Evolutionary conservation across 208 protist genomes (phyloP).

Genomic region (Tetramitus jugosus): DNA sequence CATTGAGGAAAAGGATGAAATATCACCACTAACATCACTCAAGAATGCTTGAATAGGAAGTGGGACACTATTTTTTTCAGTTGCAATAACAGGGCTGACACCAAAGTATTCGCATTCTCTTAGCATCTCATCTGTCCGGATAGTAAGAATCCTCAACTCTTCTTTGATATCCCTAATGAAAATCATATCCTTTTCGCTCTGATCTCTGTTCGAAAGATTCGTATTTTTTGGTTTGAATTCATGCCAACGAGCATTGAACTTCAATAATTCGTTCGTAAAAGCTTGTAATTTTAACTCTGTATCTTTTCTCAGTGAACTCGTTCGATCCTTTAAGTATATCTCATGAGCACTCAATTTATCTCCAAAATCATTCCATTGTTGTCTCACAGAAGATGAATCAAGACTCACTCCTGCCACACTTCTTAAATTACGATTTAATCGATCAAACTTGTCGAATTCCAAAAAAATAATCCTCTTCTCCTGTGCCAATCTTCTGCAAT

Average conservation of each 20-base stretch:
- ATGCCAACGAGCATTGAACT: conserved; percentile 80
- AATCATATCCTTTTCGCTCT: conserved; percentile 46
- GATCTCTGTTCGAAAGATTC: conserved; percentile 49
- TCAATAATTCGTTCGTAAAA: conserved; percentile 67
- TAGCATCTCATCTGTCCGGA: conserved; percentile 54
- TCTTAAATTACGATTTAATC: conserved; percentile 77
- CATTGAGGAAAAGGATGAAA: conserved; percentile 65
- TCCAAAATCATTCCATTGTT: conserved; percentile 74
- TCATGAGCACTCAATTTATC: conserved; percentile 76
- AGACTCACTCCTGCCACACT: conserved; percentile 65
- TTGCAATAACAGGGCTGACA: conserved; percentile 67
- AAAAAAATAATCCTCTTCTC: conserved; percentile 65
- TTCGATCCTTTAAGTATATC: conserved; percentile 75
- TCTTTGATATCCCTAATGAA: conserved; percentile 64
- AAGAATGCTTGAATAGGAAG: too few species aligned
- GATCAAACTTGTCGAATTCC: conserved; percentile 77
- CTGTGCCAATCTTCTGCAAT: conserved; percentile 62
- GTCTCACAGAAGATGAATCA: conserved; percentile 62
- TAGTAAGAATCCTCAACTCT: conserved; percentile 63
- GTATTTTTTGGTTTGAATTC: conserved; percentile 83
- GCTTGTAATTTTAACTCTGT: conserved; percentile 59
- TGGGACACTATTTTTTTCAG: too few species aligned
- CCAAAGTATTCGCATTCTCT: conserved; percentile 82
- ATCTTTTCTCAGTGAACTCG: conserved; percentile 52
- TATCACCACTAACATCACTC: conserved; percentile 62